These are phyloP conservation scores for Sporothrix luriei DNA, from an alignment of 2,329 filamentous ascomycete species.

Conservation along the genomic window DNA sequence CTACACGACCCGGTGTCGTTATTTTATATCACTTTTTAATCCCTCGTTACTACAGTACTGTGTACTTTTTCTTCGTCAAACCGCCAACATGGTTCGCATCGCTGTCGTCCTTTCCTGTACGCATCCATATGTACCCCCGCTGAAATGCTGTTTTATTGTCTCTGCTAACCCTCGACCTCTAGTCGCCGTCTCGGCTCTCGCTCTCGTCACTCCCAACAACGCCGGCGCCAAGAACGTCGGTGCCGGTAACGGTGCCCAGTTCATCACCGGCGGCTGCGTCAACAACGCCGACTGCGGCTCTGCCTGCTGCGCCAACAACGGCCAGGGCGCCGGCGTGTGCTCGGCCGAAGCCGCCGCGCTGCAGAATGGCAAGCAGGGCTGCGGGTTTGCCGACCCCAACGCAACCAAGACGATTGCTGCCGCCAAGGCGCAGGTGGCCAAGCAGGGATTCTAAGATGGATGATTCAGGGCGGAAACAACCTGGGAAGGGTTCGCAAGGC, in stretches of 20 bases:
- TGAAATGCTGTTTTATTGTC: neutral
- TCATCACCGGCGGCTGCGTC: conserved; percentile 44
- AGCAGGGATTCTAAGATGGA: conserved; percentile 41
- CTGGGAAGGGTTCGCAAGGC: neutral
- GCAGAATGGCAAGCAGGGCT: conserved; percentile 44
- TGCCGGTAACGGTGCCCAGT: conserved; percentile 40
- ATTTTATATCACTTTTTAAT: conserved; percentile 1
- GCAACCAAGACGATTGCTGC: conserved; percentile 40
- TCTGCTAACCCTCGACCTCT: neutral
- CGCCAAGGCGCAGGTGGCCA: conserved; percentile 42
- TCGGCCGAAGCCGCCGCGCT: conserved; percentile 41
- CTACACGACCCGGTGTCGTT: conserved; percentile 32
- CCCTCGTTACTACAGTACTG: conserved; percentile 28
- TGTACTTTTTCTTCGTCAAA: conserved; percentile 24
- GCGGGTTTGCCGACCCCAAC: conserved; percentile 43
- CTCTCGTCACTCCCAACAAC: conserved; percentile 41
- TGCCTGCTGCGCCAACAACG: conserved; percentile 40
- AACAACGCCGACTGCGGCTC: conserved; percentile 41
- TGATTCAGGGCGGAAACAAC: too few species aligned
- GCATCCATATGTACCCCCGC: neutral
- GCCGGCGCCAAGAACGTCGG: conserved; percentile 43
- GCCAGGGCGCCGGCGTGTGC: conserved; percentile 41
- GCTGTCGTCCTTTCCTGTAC: conserved; percentile 39
- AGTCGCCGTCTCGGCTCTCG: conserved; percentile 40
- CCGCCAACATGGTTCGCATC: conserved; percentile 42